Base-by-base conservation (phyloP, 768 basidiomycete genomes). In the Rhodotorula diobovata region DNA sequence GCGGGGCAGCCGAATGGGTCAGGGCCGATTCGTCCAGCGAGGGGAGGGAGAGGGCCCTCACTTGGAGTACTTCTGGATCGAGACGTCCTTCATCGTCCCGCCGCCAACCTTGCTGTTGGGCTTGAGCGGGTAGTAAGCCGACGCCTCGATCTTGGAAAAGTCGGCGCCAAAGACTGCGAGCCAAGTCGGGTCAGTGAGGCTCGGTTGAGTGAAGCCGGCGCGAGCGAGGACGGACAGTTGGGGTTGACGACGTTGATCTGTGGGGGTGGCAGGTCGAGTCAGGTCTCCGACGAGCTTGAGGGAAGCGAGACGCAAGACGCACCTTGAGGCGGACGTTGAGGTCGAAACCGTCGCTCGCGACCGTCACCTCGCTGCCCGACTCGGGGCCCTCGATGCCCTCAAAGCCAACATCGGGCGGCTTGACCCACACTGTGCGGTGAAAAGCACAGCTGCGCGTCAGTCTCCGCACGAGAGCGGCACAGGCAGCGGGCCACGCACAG, bases 201-300 rank as follows among this genome's bases (percentile, higher is more conserved):
- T 10, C 4, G 41, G 55, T 35, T 15, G 18, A n/a, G 4, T 8
- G 16, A 23, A 1, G 16, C 25, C 23, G 25, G 18, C 14, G 30
- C 12, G 43, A 21, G 32, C 30, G 30, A 25, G 32, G 43, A 48
- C 71, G 58, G 18, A 76, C 77, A 78, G 58, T 78, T 78, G 8
- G 77, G 77, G 64, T 78, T 78, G 60, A 75, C 61, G 45, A 78
- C 77, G 15, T 74, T 72, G 55, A 76, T 78, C 64, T 77, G 62
- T 20, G 6, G 18, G 30, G 2, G 10, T 7, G 23, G n/a, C 16
- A 34, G 28, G 28, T 4, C 25, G 9, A n/a, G 32, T 16, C 30
- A 11, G 4, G 15, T 8, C 12, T 25, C 6, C 3, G 34, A 16
- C 20, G 51, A 39, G n/a, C 9, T 20, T 41, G 32, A 1, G 6